These are phyloP conservation scores for Mycena alexandri DNA, from an alignment of 768 basidiomycete genomes.

Conservation along the genomic window DNA sequence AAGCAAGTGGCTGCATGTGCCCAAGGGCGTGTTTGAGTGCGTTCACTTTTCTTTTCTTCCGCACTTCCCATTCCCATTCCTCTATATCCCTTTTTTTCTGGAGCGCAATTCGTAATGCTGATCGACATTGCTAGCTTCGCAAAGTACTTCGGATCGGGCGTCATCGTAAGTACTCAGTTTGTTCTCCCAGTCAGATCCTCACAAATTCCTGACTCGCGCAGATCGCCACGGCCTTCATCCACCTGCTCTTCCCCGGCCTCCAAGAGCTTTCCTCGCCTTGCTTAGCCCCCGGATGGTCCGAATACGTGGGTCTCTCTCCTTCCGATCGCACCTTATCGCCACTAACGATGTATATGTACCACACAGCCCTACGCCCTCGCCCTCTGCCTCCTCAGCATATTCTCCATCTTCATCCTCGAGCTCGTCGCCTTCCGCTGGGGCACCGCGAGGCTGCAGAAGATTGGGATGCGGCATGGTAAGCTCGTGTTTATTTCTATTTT, in stretches of 20 bases:
- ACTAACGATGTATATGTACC: constrained; percentile 38
- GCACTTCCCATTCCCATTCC: background rate
- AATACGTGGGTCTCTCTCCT: constrained; percentile 73
- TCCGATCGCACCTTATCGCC: constrained; percentile 29
- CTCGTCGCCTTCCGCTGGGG: constrained; percentile 92
- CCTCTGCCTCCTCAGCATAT: constrained; percentile 85
- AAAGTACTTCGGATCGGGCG: constrained; percentile 93
- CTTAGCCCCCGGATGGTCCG: constrained; percentile 75
- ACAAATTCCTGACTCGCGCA: constrained; percentile 41
- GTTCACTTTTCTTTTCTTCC: constrained; percentile 36
- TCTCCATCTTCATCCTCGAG: constrained; percentile 88
- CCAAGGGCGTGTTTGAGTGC: constrained; percentile 65
- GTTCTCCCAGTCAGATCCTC: constrained; percentile 37
- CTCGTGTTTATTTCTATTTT: no score
- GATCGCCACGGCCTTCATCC: constrained; percentile 93
- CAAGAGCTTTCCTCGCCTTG: constrained; percentile 82
- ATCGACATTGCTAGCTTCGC: constrained; percentile 71
- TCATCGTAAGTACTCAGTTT: constrained; percentile 68
- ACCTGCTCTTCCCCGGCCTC: constrained; percentile 82
- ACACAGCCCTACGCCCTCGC: constrained; percentile 85
- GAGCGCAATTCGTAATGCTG: background rate
- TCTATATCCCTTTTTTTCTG: no score
- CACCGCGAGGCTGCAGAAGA: constrained; percentile 71
- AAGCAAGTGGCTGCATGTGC: constrained; percentile 54
- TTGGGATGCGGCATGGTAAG: constrained; percentile 76